These are phyloP conservation scores for Morella rubra DNA, from an alignment of 306 rosid genomes.

Conservation along the genomic window DNA sequence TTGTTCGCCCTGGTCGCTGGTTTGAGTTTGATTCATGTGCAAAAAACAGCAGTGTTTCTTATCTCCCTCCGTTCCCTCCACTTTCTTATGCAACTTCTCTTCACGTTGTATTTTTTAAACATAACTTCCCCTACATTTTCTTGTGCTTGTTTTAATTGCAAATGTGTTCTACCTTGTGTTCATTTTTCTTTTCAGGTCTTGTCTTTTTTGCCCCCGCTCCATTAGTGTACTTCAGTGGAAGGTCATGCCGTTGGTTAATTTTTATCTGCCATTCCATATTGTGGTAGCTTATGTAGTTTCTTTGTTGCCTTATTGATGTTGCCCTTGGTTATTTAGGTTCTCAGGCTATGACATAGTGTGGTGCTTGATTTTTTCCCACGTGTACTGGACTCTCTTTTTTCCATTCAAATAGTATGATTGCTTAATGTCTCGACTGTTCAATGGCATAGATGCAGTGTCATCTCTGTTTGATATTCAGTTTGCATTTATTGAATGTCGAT, in stretches of 20 bases:
- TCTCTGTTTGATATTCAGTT: conserved; percentile 1
- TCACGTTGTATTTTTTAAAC: neutral
- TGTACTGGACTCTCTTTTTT: neutral
- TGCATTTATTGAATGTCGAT: neutral
- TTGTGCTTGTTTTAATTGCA: neutral
- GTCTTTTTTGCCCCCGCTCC: neutral
- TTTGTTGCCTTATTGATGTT: neutral
- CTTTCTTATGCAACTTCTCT: neutral
- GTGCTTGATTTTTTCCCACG: neutral
- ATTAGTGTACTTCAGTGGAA: neutral
- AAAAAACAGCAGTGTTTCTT: neutral
- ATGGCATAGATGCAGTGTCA: neutral
- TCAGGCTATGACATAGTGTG: neutral
- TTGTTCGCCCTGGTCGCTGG: neutral
- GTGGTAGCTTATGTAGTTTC: neutral
- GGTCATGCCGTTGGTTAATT: neutral
- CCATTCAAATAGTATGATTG: neutral
- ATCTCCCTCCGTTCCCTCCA: neutral
- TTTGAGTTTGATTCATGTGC: neutral
- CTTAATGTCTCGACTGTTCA: neutral
- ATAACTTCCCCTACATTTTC: neutral
- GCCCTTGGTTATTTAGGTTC: neutral
- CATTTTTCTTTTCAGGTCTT: neutral
- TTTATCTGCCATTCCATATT: neutral
- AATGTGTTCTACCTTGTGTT: neutral